Conservation (phyloP, 306 rosid genomes). For the Echinosophora koreensis region DNA sequence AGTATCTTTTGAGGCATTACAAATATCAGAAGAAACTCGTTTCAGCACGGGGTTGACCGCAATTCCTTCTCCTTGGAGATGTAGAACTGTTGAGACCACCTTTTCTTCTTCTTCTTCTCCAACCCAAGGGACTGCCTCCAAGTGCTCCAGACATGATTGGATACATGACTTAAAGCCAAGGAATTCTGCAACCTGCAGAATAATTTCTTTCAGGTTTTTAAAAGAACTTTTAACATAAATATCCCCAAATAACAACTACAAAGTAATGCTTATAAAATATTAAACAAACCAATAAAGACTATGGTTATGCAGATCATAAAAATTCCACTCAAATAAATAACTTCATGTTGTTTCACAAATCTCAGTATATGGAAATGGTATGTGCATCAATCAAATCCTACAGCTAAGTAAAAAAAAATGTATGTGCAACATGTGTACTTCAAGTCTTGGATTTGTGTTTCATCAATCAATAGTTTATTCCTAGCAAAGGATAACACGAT, state of each 20-base stretch:
- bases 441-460: neutral
- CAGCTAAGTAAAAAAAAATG: constrained; percentile 2
- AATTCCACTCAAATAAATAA: constrained; percentile 6
- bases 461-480: constrained; percentile 11
- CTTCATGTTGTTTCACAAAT: neutral
- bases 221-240: neutral
- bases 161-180: constrained; percentile 84
- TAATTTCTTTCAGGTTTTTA: constrained; percentile 30
- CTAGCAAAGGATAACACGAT: neutral
- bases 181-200: constrained; percentile 81
- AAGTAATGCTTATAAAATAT: constrained; percentile 1
- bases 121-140: constrained; percentile 97
- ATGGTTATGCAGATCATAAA: neutral
- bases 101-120: constrained; percentile 97
- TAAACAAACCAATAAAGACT: constrained; percentile 19
- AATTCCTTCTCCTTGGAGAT: constrained; percentile 79
- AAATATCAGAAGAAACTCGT: constrained; percentile 80
- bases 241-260: neutral
- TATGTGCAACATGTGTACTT: neutral
- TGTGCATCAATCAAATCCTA: constrained; percentile 6
- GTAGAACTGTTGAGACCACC: constrained; percentile 75
- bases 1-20: constrained; percentile 71
- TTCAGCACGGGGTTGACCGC: constrained; percentile 80
- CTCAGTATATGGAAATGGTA: neutral
- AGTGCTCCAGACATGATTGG: constrained; percentile 84